Evolutionary conservation across 2,329 filamentous ascomycete genomes (phyloP), one percentile per base, ranked within the genome.

Genomic region (Aspergillus sp.): DNA sequence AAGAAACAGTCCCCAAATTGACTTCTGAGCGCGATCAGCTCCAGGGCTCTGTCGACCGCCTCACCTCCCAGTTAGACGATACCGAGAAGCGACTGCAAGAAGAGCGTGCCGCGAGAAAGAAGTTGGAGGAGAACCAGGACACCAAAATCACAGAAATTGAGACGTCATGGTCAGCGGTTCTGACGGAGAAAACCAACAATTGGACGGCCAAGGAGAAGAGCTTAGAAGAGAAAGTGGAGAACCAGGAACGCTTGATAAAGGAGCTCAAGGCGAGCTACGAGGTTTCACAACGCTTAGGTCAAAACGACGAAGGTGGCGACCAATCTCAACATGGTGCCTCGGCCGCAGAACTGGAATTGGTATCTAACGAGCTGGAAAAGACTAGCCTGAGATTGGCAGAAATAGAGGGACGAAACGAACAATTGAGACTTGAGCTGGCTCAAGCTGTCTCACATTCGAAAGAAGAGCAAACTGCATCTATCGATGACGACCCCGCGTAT

Each of bases 191-290:
- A 77, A 89, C 91, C 68, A 91, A 93, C 73, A 99, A 99, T 70
- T 99, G 95, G 95, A 87, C 90, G 54, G 88, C 93, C 8, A 97
- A 96, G 72, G 95, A 99, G 78, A 90, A 90, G 77, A 87, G 85
- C 27, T 77, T 97, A 59, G 92, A 96, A 69, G 93, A 98, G 67
- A 98, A 97, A 77, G 82, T 96, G 3, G 93, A 97, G 73, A 96
- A 89, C 66, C 93, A 99, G 71, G 95, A 99, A 49, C 87, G 92
- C 6, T 77, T 99, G 40, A 77, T 99, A 65, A 96, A 90, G 70
- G 96, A 99, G 74, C 86, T 98, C 71, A 98, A 97, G 77, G 95
- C 95, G 24, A 97, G 88, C 77, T 97, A 97, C 71, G 95, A 99
- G 75, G 95, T 99, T 55, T 95, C 91, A 46, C 93, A 98, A 73